Evolutionary conservation across 345 rosid genomes (phyloP), one percentile per base, ranked within the genome.

Genomic region (Hevea brasiliensis): DNA sequence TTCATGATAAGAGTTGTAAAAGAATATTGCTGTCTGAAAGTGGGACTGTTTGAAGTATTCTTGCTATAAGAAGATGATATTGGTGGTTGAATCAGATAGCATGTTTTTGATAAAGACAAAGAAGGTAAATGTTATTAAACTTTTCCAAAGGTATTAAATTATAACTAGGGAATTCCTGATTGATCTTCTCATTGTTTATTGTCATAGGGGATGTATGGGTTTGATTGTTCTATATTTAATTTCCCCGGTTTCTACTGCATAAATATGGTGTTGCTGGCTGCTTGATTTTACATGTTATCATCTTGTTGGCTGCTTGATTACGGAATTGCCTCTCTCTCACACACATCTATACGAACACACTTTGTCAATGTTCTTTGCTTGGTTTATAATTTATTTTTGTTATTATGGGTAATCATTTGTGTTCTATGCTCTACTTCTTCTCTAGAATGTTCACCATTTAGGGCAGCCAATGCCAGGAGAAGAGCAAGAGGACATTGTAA

Each of bases 381-480:
- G 29, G 57, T 59, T 71, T 55, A 10, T 32, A 56, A 12, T 37
- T 7, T 68, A 8, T 45, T 41, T 32, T 26, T 60, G 56, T 58
- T 64, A 44, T 66, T 59, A 42, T 50, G n/a, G 53, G 26, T 44
- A 75, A 26, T 69, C 60, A 27, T 51, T 59, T 32, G 58, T 35
- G 27, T 32, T 48, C 4, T 47, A 27, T 70, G 65, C 54, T 79
- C 62, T 12, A 72, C 70, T 70, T 67, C 58, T 53, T 32, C 59
- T 76, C 80, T 85, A 94, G 98, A 86, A 91, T 72, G 96, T 95
- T 82, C 98, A 91, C 83, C 99, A 91, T 77, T 80, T 74, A 53
- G 97, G 96, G 42, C 87, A 91, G 67, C 90, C 89, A 72, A 86
- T 92, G 94, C 97, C 98, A 24, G 99, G 96, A 73, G 98, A 92